Conservation (phyloP, 192 early-diverging fungal genomes). For the Neocallimastix lanati region DNA sequence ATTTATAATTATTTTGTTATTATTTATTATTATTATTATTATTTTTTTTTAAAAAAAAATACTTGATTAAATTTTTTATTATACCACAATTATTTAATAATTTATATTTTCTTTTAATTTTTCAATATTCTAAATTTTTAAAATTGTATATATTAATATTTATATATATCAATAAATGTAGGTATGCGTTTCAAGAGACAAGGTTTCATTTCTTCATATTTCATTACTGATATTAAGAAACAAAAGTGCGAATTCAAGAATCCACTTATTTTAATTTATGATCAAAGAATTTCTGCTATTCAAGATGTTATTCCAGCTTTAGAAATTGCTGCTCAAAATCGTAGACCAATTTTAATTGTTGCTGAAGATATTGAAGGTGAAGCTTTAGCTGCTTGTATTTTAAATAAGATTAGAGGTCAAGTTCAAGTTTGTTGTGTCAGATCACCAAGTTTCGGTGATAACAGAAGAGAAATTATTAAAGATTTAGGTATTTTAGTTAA, state of each 20-base stretch:
- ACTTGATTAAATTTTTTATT: no score
- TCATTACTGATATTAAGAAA: constrained; percentile 94
- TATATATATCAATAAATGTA: neutral
- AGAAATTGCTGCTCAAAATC: constrained; percentile 80
- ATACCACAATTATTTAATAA: no score
- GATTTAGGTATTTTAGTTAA: constrained; percentile 95
- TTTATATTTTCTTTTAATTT: no score
- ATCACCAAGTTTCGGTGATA: constrained; percentile 99
- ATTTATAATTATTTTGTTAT: no score
- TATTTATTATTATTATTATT: no score
- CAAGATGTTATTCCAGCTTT: constrained; percentile 93
- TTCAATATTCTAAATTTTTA: no score
- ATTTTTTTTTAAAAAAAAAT: no score
- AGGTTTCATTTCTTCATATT: constrained; percentile 98
- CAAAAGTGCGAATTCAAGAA: constrained; percentile 99
- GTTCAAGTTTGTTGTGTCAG: constrained; percentile 93
- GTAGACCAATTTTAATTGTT: constrained; percentile 91
- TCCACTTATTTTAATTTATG: constrained; percentile 92
- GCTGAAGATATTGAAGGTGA: constrained; percentile 99
- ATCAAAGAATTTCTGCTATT: constrained; percentile 91
- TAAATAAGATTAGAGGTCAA: constrained; percentile 99
- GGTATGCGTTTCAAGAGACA: constrained; percentile 90
- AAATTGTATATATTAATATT: no score
- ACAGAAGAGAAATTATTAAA: constrained; percentile 95
- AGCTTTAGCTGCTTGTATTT: constrained; percentile 95